Evolutionary conservation across 1,284 basidiomycete species (phyloP).

Genomic region (Tilletia setariae): DNA sequence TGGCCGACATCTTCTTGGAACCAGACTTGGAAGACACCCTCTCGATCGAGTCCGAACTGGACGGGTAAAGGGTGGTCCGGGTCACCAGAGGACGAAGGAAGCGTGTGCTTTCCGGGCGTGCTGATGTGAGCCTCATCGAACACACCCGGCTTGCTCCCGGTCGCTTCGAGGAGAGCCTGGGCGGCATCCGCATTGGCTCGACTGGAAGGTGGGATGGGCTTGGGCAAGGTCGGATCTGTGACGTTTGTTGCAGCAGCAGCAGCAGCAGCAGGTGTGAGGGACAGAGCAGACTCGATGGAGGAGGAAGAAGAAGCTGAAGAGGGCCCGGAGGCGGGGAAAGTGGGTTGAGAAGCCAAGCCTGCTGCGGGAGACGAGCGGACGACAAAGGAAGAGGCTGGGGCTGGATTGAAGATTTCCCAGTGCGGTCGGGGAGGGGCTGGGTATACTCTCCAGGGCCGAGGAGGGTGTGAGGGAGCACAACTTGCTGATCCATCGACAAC

Average conservation of each 20-base stretch:
- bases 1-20: conserved; percentile 20
- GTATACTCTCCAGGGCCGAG: conserved; percentile 52
- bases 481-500: conserved; percentile 47
- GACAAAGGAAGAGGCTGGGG: conserved; percentile 49
- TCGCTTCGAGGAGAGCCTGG: conserved; percentile 47
- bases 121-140: conserved; percentile 37
- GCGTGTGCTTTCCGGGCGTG: conserved; percentile 35
- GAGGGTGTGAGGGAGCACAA: conserved; percentile 22
- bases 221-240: conserved; percentile 27
- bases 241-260: neutral
- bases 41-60: conserved; percentile 41
- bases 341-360: neutral
- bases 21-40: conserved; percentile 51
- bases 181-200: conserved; percentile 50
- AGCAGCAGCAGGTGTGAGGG: neutral
- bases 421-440: conserved; percentile 52
- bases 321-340: neutral
- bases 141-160: conserved; percentile 49
- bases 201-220: conserved; percentile 48
- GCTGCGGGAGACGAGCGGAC: conserved; percentile 21
- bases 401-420: conserved; percentile 53
- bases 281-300: neutral
- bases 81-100: neutral
- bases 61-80: conserved; percentile 17
- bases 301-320: neutral